These are phyloP conservation scores for Strombidium stylifer DNA, from an alignment of 73 alveolate species.

Conservation along the genomic window DNA sequence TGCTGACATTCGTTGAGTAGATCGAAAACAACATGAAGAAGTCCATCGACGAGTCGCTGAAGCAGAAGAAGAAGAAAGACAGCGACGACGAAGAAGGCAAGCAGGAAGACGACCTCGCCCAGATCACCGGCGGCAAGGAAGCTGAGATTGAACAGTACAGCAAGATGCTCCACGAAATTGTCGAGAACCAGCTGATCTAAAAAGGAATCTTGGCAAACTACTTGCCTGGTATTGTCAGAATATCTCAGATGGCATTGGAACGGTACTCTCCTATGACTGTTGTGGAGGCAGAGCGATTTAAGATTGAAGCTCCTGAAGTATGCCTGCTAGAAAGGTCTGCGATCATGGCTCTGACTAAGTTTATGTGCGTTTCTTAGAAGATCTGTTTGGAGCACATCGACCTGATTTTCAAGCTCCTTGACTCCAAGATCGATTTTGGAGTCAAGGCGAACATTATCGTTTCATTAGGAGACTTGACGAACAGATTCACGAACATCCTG, in stretches of 20 bases:
- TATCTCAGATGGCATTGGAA: slow-evolving; percentile 47
- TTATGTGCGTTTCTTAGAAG: slow-evolving; percentile 82
- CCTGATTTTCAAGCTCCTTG: slow-evolving; percentile 58
- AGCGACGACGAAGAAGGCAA: slow-evolving; percentile 42
- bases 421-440: slow-evolving; percentile 63
- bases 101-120: slow-evolving; percentile 70
- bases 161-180: slow-evolving; percentile 59
- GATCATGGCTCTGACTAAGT: slow-evolving; percentile 72
- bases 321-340: slow-evolving; percentile 74
- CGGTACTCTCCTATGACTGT: slow-evolving; percentile 32
- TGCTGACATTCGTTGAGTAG: slow-evolving; percentile 84
- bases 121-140: slow-evolving; percentile 91
- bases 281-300: background rate
- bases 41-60: too few species aligned
- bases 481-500: slow-evolving; percentile 85
- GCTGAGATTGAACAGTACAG: slow-evolving; percentile 84
- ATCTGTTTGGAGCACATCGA: slow-evolving; percentile 71
- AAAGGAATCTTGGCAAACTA: slow-evolving; percentile 67
- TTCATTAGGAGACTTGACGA: slow-evolving; percentile 83
- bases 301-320: background rate
- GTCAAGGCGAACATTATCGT: slow-evolving; percentile 79
- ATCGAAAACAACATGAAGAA: slow-evolving; percentile 47
- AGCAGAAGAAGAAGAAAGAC: slow-evolving; percentile 45
- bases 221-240: slow-evolving; percentile 47
- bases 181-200: slow-evolving; percentile 72